Evolutionary conservation across 2,329 filamentous ascomycete species (phyloP).

Genomic region (Teratosphaeria gauchensis): DNA sequence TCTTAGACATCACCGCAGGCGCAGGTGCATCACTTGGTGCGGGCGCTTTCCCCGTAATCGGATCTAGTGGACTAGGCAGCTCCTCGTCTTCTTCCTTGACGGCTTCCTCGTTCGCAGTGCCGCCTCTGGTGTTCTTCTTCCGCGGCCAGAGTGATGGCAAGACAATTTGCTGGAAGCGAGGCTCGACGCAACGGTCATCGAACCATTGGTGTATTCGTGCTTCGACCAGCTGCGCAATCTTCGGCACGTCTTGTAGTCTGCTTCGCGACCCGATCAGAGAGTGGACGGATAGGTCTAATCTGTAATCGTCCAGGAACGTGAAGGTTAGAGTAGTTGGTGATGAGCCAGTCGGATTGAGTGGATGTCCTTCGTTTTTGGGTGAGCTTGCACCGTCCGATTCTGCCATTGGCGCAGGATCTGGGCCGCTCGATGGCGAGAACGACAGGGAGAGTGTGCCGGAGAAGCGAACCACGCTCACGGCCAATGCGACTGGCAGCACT

Average conservation of each 20-base stretch:
- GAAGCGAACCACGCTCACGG: conserved; percentile 86
- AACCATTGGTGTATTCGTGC: conserved; percentile 75
- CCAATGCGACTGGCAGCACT: conserved; percentile 80
- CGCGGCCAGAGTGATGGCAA: conserved; percentile 74
- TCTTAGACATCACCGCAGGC: conserved; percentile 4
- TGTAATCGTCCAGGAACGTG: conserved; percentile 83
- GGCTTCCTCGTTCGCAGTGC: conserved; percentile 43
- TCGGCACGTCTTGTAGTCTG: conserved; percentile 73
- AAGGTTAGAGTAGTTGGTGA: conserved; percentile 75
- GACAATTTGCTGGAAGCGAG: conserved; percentile 77
- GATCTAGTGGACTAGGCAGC: neutral
- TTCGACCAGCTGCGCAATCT: conserved; percentile 78
- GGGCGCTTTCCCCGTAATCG: neutral
- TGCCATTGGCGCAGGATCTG: conserved; percentile 3
- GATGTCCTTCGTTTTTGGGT: conserved; percentile 23
- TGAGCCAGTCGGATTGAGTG: conserved; percentile 33
- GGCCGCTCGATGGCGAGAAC: conserved; percentile 60
- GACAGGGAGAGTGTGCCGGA: conserved; percentile 90
- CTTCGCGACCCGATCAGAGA: conserved; percentile 73
- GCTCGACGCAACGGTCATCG: conserved; percentile 76
- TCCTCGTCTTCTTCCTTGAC: conserved; percentile 3
- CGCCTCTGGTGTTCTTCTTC: conserved; percentile 72
- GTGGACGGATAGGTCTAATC: conserved; percentile 71
- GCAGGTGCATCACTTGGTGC: neutral
- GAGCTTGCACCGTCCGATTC: conserved; percentile 9